phyloP scores from a whole-genome alignment of 2,329 filamentous ascomycete genomes.

The Aspergillus ochraceus region DNA sequence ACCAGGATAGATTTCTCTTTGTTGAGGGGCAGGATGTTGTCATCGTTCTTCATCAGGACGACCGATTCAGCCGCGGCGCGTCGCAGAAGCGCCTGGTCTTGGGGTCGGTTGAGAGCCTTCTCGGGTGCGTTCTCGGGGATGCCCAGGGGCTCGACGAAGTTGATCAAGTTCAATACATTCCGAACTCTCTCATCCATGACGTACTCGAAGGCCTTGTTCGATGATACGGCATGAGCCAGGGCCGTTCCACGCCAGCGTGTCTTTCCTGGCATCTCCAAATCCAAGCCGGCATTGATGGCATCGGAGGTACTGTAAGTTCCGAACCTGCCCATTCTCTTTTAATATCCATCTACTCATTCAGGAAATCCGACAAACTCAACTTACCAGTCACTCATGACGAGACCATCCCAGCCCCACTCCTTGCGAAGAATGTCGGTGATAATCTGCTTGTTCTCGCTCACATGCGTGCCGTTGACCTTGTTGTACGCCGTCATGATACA shows the following conservation, averaged over 20 bases:
- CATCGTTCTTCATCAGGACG: conserved; percentile 72
- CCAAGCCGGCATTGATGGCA: conserved; percentile 46
- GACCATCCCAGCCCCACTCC: conserved; percentile 49
- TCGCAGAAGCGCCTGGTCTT: conserved; percentile 64
- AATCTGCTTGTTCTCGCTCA: conserved; percentile 43
- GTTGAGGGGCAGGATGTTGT: conserved; percentile 58
- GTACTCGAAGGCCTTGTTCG: conserved; percentile 57
- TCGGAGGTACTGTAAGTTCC: conserved; percentile 49
- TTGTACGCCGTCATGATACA: conserved; percentile 63
- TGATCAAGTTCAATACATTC: conserved; percentile 60
- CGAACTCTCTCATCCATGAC: conserved; percentile 60
- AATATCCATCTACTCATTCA: background rate
- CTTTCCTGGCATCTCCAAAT: conserved; percentile 51
- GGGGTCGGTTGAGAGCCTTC: conserved; percentile 56
- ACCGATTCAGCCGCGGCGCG: conserved; percentile 68
- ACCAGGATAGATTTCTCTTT: conserved; percentile 50
- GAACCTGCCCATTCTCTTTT: conserved; percentile 32
- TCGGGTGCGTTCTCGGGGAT: conserved; percentile 59
- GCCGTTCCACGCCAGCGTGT: conserved; percentile 43
- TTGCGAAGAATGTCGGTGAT: conserved; percentile 46
- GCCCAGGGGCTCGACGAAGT: conserved; percentile 54
- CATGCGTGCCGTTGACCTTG: conserved; percentile 53
- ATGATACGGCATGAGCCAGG: conserved; percentile 48
- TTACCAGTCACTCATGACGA: conserved; percentile 50
- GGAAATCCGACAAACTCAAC: conserved; percentile 2